These are phyloP conservation scores for Domatiomyces globalis DNA, from an alignment of 2,329 filamentous ascomycete species.

Conservation along the genomic window DNA sequence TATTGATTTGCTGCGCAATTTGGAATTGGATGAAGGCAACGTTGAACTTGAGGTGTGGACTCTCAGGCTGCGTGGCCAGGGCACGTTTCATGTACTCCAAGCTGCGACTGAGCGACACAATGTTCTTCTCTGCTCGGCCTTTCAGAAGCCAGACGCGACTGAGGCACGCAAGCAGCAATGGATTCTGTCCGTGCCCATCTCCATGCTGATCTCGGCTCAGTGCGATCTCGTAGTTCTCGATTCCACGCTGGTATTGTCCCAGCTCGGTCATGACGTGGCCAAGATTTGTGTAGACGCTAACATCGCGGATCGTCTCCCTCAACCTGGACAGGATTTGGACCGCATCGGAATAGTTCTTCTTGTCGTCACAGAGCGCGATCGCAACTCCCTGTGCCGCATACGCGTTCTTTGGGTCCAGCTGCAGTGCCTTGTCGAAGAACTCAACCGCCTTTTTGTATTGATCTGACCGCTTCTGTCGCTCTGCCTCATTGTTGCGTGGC, in stretches of 20 bases:
- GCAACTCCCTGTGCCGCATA: slow-evolving; percentile 93
- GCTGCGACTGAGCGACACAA: slow-evolving; percentile 49
- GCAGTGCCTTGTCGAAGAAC: slow-evolving; percentile 94
- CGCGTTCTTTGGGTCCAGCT: slow-evolving; percentile 87
- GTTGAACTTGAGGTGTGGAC: slow-evolving; percentile 91
- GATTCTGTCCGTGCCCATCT: slow-evolving; percentile 29
- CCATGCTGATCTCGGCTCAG: slow-evolving; percentile 57
- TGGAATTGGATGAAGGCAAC: slow-evolving; percentile 96
- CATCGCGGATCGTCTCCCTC: slow-evolving; percentile 75
- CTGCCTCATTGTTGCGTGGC: slow-evolving; percentile 74
- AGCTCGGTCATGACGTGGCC: slow-evolving; percentile 87
- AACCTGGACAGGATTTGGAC: slow-evolving; percentile 82
- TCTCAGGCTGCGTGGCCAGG: slow-evolving; percentile 62
- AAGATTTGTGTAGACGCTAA: slow-evolving; percentile 80
- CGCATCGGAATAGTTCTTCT: slow-evolving; percentile 70
- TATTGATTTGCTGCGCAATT: slow-evolving; percentile 67
- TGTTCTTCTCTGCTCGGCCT: slow-evolving; percentile 53
- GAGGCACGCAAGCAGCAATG: slow-evolving; percentile 68
- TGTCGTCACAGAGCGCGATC: slow-evolving; percentile 87
- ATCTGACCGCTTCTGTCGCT: slow-evolving; percentile 78
- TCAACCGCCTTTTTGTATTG: slow-evolving; percentile 87
- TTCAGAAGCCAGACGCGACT: slow-evolving; percentile 77
- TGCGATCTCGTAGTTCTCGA: slow-evolving; percentile 84
- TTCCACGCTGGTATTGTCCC: slow-evolving; percentile 77
- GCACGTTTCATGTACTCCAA: slow-evolving; percentile 53